Conservation (phyloP, 2,329 filamentous ascomycete species). For the Monosporascus sp. region DNA sequence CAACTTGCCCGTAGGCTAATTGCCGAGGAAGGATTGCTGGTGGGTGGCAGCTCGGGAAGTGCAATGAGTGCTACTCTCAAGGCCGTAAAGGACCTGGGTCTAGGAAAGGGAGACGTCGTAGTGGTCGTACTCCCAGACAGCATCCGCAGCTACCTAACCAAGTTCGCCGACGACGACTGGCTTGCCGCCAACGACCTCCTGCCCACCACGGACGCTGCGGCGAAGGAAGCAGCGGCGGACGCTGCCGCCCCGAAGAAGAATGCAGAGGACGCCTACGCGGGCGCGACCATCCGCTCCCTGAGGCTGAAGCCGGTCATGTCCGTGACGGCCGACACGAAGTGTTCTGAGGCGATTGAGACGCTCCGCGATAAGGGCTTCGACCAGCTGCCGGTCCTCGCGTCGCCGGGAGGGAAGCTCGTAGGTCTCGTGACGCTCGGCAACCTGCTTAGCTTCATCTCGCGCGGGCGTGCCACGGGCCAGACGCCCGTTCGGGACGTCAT, state of each 20-base stretch:
- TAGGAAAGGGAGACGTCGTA: constrained; percentile 78
- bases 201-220: constrained; percentile 41
- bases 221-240: constrained; percentile 44
- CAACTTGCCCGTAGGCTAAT: constrained; percentile 85
- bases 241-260: constrained; percentile 29
- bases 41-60: constrained; percentile 89
- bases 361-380: constrained; percentile 99
- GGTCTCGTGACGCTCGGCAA: constrained; percentile 94
- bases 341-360: constrained; percentile 87
- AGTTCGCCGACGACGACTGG: constrained; percentile 99
- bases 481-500: constrained; percentile 82
- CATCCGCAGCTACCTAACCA: constrained; percentile 94
- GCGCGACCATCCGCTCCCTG: constrained; percentile 74
- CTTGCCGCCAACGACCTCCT: constrained; percentile 93
- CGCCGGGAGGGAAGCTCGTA: constrained; percentile 67
- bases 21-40: constrained; percentile 86
- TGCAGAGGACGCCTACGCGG: constrained; percentile 62
- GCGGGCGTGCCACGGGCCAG: constrained; percentile 68
- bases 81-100: constrained; percentile 69
- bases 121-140: constrained; percentile 93
- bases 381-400: constrained; percentile 82
- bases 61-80: constrained; percentile 78
- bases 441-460: constrained; percentile 82
- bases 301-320: constrained; percentile 92
- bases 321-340: constrained; percentile 63